A percentile compares a stretch with the other conserved stretches of the same genome.
Conservation (phyloP, 2,329 filamentous ascomycete genomes). For the Penicillium sp. region DNA sequence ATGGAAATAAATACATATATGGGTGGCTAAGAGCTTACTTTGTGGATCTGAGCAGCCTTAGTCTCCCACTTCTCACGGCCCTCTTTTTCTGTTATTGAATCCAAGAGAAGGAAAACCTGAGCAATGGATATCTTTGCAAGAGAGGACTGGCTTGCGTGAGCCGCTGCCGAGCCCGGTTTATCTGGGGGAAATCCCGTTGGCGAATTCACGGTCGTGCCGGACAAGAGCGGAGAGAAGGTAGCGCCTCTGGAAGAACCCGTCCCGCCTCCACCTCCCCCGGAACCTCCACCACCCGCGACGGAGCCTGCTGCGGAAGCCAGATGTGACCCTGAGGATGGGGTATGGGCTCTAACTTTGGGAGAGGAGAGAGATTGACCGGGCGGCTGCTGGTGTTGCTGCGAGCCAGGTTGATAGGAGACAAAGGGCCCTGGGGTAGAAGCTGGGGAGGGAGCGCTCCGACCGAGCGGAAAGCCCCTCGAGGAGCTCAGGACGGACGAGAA, state of each 20-base stretch:
- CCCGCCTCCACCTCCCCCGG: conserved; percentile 57
- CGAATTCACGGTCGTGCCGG: conserved; percentile 59
- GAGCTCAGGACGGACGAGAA: conserved; percentile 59
- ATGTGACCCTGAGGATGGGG: conserved; percentile 59
- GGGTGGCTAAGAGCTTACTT: conserved; percentile 63
- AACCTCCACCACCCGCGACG: conserved; percentile 56
- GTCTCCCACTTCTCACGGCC: conserved; percentile 89
- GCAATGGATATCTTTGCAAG: conserved; percentile 93
- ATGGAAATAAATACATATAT: neutral
- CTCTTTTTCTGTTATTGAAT: conserved; percentile 93
- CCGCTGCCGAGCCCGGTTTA: conserved; percentile 50
- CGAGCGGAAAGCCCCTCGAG: conserved; percentile 55
- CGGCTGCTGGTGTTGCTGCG: conserved; percentile 55
- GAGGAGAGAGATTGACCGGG: conserved; percentile 60
- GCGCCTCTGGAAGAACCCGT: conserved; percentile 61
- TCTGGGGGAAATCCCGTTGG: conserved; percentile 58
- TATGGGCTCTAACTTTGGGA: conserved; percentile 60
- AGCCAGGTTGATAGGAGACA: conserved; percentile 58
- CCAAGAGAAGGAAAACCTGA: conserved; percentile 91
- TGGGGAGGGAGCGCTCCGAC: conserved; percentile 58
- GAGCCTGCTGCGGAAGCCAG: conserved; percentile 62
- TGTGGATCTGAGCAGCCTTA: conserved; percentile 88
- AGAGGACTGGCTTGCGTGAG: conserved; percentile 60
- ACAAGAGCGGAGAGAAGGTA: conserved; percentile 65
- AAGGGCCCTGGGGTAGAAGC: conserved; percentile 61